Evolutionary conservation across 495 filamentous ascomycete species (phyloP), one percentile per base, ranked within the genome.

Genomic region (Penicillium crystallinum): DNA sequence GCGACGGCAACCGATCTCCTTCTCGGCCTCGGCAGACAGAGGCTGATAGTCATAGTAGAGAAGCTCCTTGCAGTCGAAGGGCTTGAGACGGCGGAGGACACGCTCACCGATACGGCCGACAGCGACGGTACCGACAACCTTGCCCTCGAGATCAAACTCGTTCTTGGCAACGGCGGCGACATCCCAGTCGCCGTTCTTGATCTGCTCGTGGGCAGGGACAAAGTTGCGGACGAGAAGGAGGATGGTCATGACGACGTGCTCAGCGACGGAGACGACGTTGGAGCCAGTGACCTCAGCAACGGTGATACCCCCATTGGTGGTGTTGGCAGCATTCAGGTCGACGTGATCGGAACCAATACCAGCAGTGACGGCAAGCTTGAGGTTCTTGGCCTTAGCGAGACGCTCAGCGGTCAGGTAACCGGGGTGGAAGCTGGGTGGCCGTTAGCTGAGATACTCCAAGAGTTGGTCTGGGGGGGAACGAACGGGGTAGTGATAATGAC

Each of bases 1-100:
- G 50, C 93, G 83, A 62, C 93, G 81, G 80, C 86, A 91, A 69
- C 93, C 93, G 72, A 98, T 97, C 79, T 97, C 93, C 72, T 87
- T 85, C 83, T 98, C 93, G 59, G 85, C 77, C 77, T 96, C 91
- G 49, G 90, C 67, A 46, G 70, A 77, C 54, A 98, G 81, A 30
- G 92, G 91, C 77, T 98, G 93, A 84, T 98, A 98, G 78, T 98
- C 93, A 70, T 88, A 98, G 86, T 98, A 98, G 51, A 98, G 81
- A 34, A 98, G 82, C 81, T 98, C 93, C 85, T 97, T 98, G 89
- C 93, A 98, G 77, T 96, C 93, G 65, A 97, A 98, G 54, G 91
- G 74, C 82, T 91, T 95, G 36, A 98, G 84, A 61, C 93, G 86
- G 72, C 91, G 85, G 56, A 98, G 80, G 42, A 98, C 93, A 75